Evolutionary conservation across 1,284 basidiomycete genomes (phyloP), one percentile per base, ranked within the genome.

Genomic region (Leccinum solheimii): DNA sequence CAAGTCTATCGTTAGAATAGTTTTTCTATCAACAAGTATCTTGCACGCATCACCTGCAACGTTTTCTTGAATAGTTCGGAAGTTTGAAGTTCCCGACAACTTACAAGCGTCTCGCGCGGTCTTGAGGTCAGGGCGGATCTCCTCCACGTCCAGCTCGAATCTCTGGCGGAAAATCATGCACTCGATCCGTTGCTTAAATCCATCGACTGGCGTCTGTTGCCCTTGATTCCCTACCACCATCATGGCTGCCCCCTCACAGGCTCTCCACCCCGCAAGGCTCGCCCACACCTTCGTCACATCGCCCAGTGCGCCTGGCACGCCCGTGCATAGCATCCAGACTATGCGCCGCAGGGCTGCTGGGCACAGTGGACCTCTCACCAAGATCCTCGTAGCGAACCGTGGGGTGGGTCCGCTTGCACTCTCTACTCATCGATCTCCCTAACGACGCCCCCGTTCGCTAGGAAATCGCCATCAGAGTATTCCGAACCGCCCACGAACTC

Each of bases 381-480:
- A 96, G 83, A 91, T 96, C 73, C 86, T 96, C 36, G 95, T 98
- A 68, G 96, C 96, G 62, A 98, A 98, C 79, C 91, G 95, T 70
- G 95, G 96, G 74, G 94, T 94, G 80, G 63, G 87, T 81, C 36
- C 38, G 5, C 38, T 36, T 49, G 8, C 34, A 26, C 52, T 66
- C 53, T 49, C 56, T 54, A 53, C 61, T 49, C 11, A 32, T 56
- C 16, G 21, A 52, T 57, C 51, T 63, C 58, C 49, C 50, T 62
- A 48, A 62, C 26, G 56, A 36, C 36, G 51, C 5, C 16, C 27
- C 11, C 51, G 51, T 56, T 40, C 38, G 66, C 11, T 70, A 96
- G 94, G 97, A 99, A 91, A 99, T 99, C 76, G 97, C 97, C 34
- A 96, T 99, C 72, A 92, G 97, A 76, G 95, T 99, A 57, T 98